These are phyloP conservation scores for Phoma herbarum DNA, from an alignment of 2,329 filamentous ascomycete genomes.

Conservation along the genomic window DNA sequence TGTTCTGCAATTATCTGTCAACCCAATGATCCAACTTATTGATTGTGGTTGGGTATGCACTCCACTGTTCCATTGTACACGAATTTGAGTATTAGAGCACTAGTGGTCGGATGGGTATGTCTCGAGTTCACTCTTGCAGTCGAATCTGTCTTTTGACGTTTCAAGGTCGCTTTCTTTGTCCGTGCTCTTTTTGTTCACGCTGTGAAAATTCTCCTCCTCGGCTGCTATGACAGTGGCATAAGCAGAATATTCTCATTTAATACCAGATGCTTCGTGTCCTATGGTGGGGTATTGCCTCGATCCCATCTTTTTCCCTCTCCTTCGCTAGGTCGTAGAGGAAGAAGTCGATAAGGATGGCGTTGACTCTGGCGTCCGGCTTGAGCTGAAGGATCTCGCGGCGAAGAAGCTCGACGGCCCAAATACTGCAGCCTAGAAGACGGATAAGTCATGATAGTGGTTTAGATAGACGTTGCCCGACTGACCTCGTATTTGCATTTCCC, in stretches of 20 bases:
- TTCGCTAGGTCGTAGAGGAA: conserved; percentile 97
- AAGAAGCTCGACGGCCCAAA: conserved; percentile 95
- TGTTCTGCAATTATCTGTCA: no score
- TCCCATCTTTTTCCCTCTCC: conserved; percentile 68
- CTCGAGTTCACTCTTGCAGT: no score
- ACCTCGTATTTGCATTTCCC: conserved; percentile 90
- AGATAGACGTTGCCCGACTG: conserved; percentile 14
- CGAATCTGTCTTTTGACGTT: no score
- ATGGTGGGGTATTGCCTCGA: conserved; percentile 75
- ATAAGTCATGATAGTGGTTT: conserved; percentile 23
- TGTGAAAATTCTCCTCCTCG: neutral
- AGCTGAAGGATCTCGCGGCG: conserved; percentile 77
- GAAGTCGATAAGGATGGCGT: conserved; percentile 95
- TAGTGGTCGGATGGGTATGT: no score
- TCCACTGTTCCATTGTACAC: no score
- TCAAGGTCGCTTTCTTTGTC: no score
- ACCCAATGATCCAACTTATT: no score
- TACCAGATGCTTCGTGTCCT: conserved; percentile 96
- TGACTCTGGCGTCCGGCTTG: conserved; percentile 75
- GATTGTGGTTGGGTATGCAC: no score
- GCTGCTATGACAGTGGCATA: neutral
- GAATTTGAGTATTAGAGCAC: no score
- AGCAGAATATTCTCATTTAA: conserved; percentile 50
- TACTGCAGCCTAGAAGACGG: conserved; percentile 75
- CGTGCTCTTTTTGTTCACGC: neutral